Evolutionary conservation across 768 basidiomycete species (phyloP), one percentile per base, ranked within the genome.

Genomic region (Suillus variegatus): DNA sequence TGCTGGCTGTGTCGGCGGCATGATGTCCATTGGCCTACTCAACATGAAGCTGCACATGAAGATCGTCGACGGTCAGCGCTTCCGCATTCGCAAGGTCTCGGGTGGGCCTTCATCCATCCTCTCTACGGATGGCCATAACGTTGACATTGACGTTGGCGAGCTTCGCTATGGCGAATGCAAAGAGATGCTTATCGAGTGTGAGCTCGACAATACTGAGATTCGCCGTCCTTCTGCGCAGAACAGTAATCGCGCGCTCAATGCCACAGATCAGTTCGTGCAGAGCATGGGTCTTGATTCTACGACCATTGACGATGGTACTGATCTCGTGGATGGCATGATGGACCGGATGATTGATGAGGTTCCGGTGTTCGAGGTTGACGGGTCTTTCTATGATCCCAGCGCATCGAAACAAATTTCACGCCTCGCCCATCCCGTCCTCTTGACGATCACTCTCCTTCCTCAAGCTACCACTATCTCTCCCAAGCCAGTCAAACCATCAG

Each of bases 341-440:
- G 94, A 95, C 68, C 84, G 91, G 55, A 93, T 98, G 92, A 95
- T 97, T 55, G 97, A 99, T 73, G 97, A 99, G 72, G 92, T 97
- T 12, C 97, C 97, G 1, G 93, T 98, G 12, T 87, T 97, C 60
- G 96, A 99, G 76, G 93, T 98, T 16, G 96, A 98, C 68, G 95
- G 95, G 9, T 89, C 93, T 38, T 99, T 95, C 86, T 94, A 89
- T 74, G 97, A 99, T 76, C 97, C 97, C 2, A 85, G 88, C 1
- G 92, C 91, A 7, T 82, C 83, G 51, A 93, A 95, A 77, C 88
- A 90, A 63, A 88, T 97, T 22, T 90, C 94, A 46, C 87, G 96
- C 13, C 87, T 99, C 8, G 92, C 94, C 12, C 54, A 60, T 43
- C 97, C 97, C 0, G 91, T 96, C 46, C 82, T 99, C n/a, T 86